Base-by-base conservation (phyloP, 768 basidiomycete genomes). In the Collybia sp. region DNA sequence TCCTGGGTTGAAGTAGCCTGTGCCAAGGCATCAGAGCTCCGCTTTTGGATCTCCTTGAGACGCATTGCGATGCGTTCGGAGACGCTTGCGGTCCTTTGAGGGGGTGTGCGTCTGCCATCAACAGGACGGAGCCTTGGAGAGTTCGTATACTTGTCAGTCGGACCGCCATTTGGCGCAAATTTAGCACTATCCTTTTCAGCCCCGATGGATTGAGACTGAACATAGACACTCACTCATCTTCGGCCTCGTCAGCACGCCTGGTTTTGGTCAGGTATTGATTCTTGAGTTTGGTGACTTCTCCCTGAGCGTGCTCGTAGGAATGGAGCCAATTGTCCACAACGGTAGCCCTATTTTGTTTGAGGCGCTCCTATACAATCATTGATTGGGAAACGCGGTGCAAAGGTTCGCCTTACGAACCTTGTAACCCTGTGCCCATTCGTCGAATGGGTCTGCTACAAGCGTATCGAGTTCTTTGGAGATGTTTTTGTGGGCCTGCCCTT, bases 21-120 rank as follows among this genome's bases (percentile, higher is more conserved):
- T 17, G 63, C 54, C 11, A 70, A 53, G 10, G 64, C 63, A 35
- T 70, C 66, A 8, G 69, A 65, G 38, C 75, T 71, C 55, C 70
- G 80, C 56, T 78, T 76, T 56, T 88, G 85, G 6, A 92, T 81
- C 46, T 89, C 86, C 58, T 82, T 85, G 39, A 96, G 79, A 43
- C 91, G 85, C 50, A 83, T 77, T 1, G 85, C 73, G 54, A 96
- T 91, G 43, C 92, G 83, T 61, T 95, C 93, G 1, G 92, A 85
- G 39, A 95, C 86, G 42, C 85, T 93, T 12, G 82, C 75, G 13
- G 85, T 82, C 15, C 88, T 77, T 44, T 77, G 72, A 1, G 81
- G 84, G 25, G 76, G 64, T 0, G 66, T 57, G 13, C 80, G 79
- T 43, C 58, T 64, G 44, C 72, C 67, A 46, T 84, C 83, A 12